A percentile compares a stretch with the other conserved stretches of the same genome.
Evolutionary conservation across 1,284 basidiomycete species (phyloP).

Genomic region (Papiliotrema flavescens): DNA sequence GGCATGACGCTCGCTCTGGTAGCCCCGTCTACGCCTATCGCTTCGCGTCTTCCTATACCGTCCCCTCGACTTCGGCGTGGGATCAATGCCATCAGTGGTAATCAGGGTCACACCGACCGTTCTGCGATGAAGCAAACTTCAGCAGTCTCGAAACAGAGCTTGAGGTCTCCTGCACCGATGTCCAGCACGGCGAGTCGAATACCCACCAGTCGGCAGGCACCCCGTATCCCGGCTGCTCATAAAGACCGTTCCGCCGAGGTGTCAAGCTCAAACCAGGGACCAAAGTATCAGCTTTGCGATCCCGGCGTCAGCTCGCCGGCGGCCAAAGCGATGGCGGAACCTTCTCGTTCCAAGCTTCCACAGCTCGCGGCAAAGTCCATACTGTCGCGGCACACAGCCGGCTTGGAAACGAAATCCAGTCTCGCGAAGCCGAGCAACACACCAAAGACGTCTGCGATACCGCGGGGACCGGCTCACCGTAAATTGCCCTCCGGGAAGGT

Average conservation of each 20-base stretch:
- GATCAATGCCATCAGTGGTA: neutral
- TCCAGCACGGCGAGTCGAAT: neutral
- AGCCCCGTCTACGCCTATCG: neutral
- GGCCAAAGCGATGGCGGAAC: neutral
- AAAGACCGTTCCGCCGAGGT: neutral
- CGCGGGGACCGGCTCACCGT: no score
- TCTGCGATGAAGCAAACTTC: neutral
- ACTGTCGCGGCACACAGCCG: no score
- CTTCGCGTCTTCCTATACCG: neutral
- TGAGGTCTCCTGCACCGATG: neutral
- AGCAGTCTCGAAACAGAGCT: neutral
- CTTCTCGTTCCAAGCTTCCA: neutral
- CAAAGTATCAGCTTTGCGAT: constrained; percentile 7
- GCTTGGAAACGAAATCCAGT: no score
- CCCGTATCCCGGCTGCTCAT: no score
- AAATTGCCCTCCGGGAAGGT: no score
- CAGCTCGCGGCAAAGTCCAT: neutral
- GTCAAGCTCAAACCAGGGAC: no score
- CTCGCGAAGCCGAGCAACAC: no score
- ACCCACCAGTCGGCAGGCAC: no score
- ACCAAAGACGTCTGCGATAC: no score
- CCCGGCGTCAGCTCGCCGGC: neutral
- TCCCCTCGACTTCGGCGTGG: neutral
- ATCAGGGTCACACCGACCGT: neutral
- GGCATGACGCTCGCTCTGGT: no score